phyloP scores from a whole-genome alignment of 2,329 filamentous ascomycete genomes.

The Pyrenophora graminea region DNA sequence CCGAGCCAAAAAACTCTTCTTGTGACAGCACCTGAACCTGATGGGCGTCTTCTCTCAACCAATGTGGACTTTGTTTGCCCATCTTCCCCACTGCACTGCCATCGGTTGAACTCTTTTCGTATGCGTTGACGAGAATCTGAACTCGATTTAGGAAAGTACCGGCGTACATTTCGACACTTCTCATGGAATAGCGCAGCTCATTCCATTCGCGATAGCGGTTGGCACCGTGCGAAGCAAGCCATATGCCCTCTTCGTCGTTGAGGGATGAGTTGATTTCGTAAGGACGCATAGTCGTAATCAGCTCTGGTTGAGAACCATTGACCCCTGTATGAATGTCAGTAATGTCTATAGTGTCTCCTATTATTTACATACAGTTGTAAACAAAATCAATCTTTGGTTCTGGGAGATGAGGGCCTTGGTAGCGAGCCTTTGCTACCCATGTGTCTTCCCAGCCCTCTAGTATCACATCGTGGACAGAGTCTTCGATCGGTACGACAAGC shows the following conservation, averaged over 20 bases:
- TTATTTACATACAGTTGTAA: background rate
- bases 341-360: slow-evolving; percentile 32
- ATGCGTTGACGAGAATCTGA: slow-evolving; percentile 51
- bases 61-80: slow-evolving; percentile 44
- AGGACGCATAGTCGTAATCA: slow-evolving; percentile 43
- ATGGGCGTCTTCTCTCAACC: slow-evolving; percentile 45
- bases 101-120: slow-evolving; percentile 22
- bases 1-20: slow-evolving; percentile 50
- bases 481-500: background rate
- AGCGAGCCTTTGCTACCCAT: slow-evolving; percentile 47
- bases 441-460: slow-evolving; percentile 51
- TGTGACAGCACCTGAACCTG: slow-evolving; percentile 47
- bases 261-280: slow-evolving; percentile 50
- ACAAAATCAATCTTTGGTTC: slow-evolving; percentile 53
- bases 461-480: slow-evolving; percentile 31
- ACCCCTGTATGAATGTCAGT: slow-evolving; percentile 39
- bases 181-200: slow-evolving; percentile 52
- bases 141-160: slow-evolving; percentile 50
- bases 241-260: slow-evolving; percentile 49
- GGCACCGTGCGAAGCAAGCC: slow-evolving; percentile 49
- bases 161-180: slow-evolving; percentile 51
- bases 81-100: slow-evolving; percentile 11
- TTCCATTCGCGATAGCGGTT: slow-evolving; percentile 54
- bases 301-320: slow-evolving; percentile 49
- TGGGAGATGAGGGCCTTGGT: slow-evolving; percentile 36